Percentiles rank a stretch among this genome's conserved stretches.
Conservation (phyloP, 2,329 filamentous ascomycete genomes). For the Trichoderma afroharzianum region DNA sequence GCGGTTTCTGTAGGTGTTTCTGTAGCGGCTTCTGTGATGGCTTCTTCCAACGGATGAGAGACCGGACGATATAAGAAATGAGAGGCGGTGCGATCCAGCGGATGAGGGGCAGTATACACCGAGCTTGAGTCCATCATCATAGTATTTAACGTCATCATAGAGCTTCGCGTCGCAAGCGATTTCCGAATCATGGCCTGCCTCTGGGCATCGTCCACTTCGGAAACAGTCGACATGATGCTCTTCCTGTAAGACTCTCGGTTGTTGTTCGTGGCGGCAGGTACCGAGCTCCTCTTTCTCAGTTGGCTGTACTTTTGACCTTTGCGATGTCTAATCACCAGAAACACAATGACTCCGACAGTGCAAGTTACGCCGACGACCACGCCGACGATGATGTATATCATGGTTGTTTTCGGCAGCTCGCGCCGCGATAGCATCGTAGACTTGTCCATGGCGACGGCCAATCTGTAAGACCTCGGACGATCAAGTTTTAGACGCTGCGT, state of each 20-base stretch:
- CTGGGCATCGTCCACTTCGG: constrained; percentile 13
- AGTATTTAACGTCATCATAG: background rate
- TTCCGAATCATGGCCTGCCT: constrained; percentile 17
- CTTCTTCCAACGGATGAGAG: background rate
- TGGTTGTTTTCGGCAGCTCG: background rate
- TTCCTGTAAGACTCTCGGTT: constrained; percentile 4
- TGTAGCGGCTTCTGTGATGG: background rate
- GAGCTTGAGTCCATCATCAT: background rate
- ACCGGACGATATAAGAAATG: background rate
- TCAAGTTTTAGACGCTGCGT: background rate
- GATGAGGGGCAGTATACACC: background rate
- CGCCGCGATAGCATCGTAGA: background rate
- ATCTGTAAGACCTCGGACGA: background rate
- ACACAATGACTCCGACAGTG: background rate
- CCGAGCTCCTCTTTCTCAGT: background rate
- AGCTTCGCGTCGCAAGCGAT: constrained; percentile 10
- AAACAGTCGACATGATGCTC: constrained; percentile 3
- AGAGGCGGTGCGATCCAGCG: background rate
- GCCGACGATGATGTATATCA: constrained; percentile 13
- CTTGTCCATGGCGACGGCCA: background rate
- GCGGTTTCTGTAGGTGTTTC: background rate
- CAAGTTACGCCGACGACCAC: background rate
- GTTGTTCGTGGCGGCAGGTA: background rate
- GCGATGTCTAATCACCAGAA: background rate
- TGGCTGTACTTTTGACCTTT: background rate